Evolutionary conservation across 192 early-diverging fungal species (phyloP).

Genomic region (Backusella mclennaniae): DNA sequence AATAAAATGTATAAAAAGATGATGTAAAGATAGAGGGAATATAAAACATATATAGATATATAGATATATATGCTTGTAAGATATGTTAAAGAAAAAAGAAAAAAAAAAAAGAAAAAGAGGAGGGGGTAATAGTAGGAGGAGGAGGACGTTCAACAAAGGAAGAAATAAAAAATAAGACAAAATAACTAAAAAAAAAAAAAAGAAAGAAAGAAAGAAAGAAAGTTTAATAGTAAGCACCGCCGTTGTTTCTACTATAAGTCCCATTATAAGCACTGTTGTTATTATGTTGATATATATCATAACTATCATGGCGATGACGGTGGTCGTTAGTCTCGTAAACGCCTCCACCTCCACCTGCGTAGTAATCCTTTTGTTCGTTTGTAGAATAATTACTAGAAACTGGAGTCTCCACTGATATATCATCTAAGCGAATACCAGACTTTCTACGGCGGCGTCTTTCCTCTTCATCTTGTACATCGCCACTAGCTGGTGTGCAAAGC

Average conservation of each 20-base stretch:
- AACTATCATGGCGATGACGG: slow-evolving; percentile 8
- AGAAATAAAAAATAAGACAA: neutral
- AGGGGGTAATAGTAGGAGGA: neutral
- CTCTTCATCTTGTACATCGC: slow-evolving; percentile 10
- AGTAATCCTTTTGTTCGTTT: slow-evolving; percentile 13
- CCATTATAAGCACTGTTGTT: neutral
- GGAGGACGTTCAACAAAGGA: neutral
- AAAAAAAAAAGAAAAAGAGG: neutral
- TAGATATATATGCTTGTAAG: neutral
- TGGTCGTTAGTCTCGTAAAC: neutral
- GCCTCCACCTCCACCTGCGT: neutral
- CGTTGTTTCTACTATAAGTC: slow-evolving; percentile 1
- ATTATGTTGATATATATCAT: slow-evolving; percentile 13
- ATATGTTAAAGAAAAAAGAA: neutral
- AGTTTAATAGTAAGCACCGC: slow-evolving; percentile 9
- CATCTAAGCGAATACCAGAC: slow-evolving; percentile 27
- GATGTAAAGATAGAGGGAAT: neutral
- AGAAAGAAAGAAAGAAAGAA: too few species aligned
- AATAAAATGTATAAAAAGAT: neutral
- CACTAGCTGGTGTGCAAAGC: slow-evolving; percentile 12
- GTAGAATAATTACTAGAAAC: neutral
- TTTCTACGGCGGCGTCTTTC: slow-evolving; percentile 23
- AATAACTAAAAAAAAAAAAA: neutral
- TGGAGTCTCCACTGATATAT: slow-evolving; percentile 18
- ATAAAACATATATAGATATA: neutral